A percentile compares a stretch with the other conserved stretches of the same genome.
Conservation (phyloP, 2,329 filamentous ascomycete genomes). For the Pseudocercospora pini-densiflorae region DNA sequence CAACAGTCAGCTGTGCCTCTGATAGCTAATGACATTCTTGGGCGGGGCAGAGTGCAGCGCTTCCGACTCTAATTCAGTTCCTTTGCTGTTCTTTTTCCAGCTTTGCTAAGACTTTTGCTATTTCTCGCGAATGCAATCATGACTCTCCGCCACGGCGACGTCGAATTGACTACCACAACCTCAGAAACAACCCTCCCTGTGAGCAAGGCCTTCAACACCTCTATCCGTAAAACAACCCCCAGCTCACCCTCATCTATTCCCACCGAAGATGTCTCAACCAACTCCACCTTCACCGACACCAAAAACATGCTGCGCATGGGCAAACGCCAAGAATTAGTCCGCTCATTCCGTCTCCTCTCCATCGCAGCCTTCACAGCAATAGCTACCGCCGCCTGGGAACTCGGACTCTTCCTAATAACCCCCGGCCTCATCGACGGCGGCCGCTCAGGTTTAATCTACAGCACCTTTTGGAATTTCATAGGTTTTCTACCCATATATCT, state of each 20-base stretch:
- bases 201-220: background rate
- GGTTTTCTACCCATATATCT: conserved; percentile 29
- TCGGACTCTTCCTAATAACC: conserved; percentile 10
- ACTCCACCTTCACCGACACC: conserved; percentile 17
- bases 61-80: no score
- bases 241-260: background rate
- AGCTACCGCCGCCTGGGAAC: conserved; percentile 28
- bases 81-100: no score
- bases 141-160: background rate
- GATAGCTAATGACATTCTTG: background rate
- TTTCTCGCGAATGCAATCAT: background rate
- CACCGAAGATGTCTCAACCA: conserved; percentile 4
- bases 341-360: conserved; percentile 27
- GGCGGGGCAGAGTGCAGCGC: no score
- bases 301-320: conserved; percentile 26
- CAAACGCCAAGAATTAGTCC: conserved; percentile 28
- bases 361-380: conserved; percentile 27
- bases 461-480: conserved; percentile 31
- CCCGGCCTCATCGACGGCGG: conserved; percentile 33
- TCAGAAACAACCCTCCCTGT: background rate
- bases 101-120: no score
- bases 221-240: background rate
- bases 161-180: background rate
- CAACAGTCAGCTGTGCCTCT: background rate
- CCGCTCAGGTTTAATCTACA: conserved; percentile 35